A percentile compares a stretch with the other conserved stretches of the same genome.
phyloP scores from a whole-genome alignment of 2,329 filamentous ascomycete genomes.

The Domatiomyces globalis region DNA sequence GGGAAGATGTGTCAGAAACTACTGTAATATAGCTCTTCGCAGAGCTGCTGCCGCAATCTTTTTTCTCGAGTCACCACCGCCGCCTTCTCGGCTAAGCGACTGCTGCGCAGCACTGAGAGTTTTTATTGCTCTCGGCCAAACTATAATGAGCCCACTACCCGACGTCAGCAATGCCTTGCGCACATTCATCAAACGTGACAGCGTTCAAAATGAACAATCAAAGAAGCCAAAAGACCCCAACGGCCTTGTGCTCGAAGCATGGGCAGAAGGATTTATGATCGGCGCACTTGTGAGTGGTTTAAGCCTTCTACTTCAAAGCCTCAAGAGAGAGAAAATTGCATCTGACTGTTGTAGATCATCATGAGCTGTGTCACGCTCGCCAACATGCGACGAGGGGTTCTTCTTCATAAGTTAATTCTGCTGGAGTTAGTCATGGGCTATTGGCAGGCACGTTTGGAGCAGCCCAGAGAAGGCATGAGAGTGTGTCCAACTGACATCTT shows the following conservation, averaged over 20 bases:
- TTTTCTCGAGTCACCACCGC: background rate
- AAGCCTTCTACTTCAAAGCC: background rate
- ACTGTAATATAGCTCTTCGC: background rate
- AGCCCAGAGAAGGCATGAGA: background rate
- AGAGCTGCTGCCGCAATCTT: background rate
- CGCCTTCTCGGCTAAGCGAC: background rate
- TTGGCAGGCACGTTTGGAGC: background rate
- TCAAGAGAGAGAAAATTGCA: too few relatives aligned
- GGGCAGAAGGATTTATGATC: slow-evolving; percentile 31
- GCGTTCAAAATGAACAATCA: slow-evolving; percentile 8
- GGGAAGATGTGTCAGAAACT: background rate
- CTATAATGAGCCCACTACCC: slow-evolving; percentile 14
- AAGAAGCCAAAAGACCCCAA: slow-evolving; percentile 17
- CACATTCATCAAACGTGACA: slow-evolving; percentile 5
- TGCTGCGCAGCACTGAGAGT: background rate
- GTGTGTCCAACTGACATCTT: background rate
- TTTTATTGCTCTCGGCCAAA: background rate
- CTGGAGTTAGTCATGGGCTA: slow-evolving; percentile 24
- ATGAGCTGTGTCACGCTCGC: slow-evolving; percentile 31
- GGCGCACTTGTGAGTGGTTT: slow-evolving; percentile 21
- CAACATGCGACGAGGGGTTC: slow-evolving; percentile 30
- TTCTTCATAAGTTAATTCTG: slow-evolving; percentile 32
- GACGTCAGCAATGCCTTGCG: slow-evolving; percentile 7
- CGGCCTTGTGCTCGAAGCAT: slow-evolving; percentile 26
- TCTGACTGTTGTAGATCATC: slow-evolving; percentile 20